Percentiles rank a stretch among this genome's conserved stretches.
phyloP scores from a whole-genome alignment of 2,329 filamentous ascomycete genomes.

The Trichoderma oligosporum region DNA sequence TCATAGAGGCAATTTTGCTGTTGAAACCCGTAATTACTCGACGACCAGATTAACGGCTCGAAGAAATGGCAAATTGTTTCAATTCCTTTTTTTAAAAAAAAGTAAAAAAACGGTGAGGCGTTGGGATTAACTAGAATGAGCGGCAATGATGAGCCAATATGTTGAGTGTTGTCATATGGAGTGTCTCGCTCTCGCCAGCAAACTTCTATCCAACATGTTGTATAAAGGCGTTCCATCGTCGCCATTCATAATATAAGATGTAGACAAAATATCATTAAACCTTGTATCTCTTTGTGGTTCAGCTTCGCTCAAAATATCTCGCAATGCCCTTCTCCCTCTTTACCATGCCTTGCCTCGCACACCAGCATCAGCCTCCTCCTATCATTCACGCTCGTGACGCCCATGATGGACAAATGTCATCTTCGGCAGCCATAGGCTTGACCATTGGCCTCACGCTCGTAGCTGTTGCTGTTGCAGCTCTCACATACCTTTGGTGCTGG shows the following conservation, averaged over 20 bases:
- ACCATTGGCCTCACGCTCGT: slow-evolving; percentile 11
- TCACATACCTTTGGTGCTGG: slow-evolving; percentile 12
- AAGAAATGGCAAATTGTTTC: slow-evolving; percentile 4
- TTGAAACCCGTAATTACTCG: neutral
- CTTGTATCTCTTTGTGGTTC: neutral
- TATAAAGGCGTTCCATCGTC: neutral
- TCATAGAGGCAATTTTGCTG: neutral
- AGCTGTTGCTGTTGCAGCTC: neutral
- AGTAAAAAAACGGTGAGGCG: slow-evolving; percentile 4
- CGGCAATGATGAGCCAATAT: neutral
- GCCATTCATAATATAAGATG: neutral
- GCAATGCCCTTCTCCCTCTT: slow-evolving; percentile 10
- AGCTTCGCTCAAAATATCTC: neutral
- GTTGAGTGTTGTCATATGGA: neutral
- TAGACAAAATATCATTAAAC: neutral
- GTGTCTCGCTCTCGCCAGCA: neutral
- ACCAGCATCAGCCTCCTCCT: neutral
- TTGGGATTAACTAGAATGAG: neutral
- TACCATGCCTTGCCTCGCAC: slow-evolving; percentile 9
- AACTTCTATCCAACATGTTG: neutral
- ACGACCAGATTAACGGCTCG: neutral
- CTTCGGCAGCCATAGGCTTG: slow-evolving; percentile 3
- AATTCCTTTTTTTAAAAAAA: too few relatives aligned
- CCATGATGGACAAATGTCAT: slow-evolving; percentile 5
- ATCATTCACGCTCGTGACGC: neutral